Evolutionary conservation across 768 basidiomycete species (phyloP).

Genomic region (Mycena floridula): DNA sequence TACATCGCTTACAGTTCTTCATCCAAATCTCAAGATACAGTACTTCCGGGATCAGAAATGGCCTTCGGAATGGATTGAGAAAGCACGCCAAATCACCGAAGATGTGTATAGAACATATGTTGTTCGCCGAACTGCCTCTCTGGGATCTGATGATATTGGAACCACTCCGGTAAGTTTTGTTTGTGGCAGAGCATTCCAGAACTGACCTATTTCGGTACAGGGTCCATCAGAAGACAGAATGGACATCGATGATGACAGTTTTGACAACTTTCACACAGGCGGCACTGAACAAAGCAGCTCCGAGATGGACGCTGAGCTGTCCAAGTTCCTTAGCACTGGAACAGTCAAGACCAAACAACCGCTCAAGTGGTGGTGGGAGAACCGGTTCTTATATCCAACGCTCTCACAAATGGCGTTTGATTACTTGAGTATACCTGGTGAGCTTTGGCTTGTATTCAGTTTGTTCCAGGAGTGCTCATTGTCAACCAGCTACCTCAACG

Average conservation of each 20-base stretch:
- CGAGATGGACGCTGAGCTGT: constrained; percentile 2
- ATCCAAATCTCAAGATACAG: constrained; percentile 18
- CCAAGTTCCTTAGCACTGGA: constrained; percentile 1
- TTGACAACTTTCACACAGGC: neutral
- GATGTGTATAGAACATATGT: constrained; percentile 4
- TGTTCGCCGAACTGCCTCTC: neutral
- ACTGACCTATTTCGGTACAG: neutral
- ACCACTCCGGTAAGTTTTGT: neutral
- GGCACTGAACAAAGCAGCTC: neutral
- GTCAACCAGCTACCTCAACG: constrained; percentile 12
- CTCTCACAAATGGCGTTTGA: constrained; percentile 21
- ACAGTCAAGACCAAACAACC: constrained; percentile 6
- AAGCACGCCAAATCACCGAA: neutral
- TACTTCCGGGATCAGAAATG: constrained; percentile 18
- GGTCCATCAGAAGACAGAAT: neutral
- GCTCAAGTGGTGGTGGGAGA: constrained; percentile 14
- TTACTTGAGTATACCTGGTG: constrained; percentile 15
- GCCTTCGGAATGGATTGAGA: constrained; percentile 15
- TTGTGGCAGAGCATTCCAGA: neutral
- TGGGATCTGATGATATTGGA: neutral
- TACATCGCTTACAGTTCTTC: constrained; percentile 14
- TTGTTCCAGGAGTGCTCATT: neutral
- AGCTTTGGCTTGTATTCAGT: neutral
- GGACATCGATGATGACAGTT: neutral
- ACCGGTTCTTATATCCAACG: constrained; percentile 12